A percentile compares a stretch with the other conserved stretches of the same genome.
Evolutionary conservation across 768 basidiomycete species (phyloP).

Genomic region (Amanita brunnescens): DNA sequence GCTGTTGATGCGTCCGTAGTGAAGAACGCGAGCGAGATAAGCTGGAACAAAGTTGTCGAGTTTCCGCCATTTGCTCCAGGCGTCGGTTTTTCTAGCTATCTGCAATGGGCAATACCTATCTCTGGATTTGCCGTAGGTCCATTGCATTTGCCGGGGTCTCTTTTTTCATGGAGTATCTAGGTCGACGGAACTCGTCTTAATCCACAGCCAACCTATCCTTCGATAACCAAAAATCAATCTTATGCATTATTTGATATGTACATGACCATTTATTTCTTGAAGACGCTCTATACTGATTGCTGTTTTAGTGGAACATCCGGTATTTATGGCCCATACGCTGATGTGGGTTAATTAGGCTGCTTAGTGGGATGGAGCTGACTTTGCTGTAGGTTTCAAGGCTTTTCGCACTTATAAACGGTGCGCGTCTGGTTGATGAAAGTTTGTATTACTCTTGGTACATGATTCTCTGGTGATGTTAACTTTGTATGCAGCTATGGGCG

Average conservation of each 20-base stretch:
- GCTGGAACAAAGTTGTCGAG: constrained; percentile 68
- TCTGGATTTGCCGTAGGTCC: constrained; percentile 41
- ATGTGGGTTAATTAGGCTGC: constrained; percentile 33
- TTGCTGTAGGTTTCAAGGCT: constrained; percentile 51
- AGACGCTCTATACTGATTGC: neutral
- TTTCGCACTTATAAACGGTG: constrained; percentile 48
- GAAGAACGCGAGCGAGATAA: constrained; percentile 45
- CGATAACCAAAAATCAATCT: constrained; percentile 42
- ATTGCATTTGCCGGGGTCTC: neutral
- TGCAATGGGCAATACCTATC: constrained; percentile 68
- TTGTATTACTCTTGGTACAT: constrained; percentile 12
- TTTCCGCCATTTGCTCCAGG: constrained; percentile 57
- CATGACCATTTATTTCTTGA: constrained; percentile 16
- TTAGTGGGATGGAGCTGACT: neutral
- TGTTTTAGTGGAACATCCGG: constrained; percentile 54
- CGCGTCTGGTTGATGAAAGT: constrained; percentile 63
- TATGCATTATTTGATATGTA: constrained; percentile 71
- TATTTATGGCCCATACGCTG: constrained; percentile 70
- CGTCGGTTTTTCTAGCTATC: constrained; percentile 56
- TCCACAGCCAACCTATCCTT: constrained; percentile 58
- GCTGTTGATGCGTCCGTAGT: constrained; percentile 69
- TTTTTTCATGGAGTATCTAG: constrained; percentile 19
- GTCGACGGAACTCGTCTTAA: constrained; percentile 45
- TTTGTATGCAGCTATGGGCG: constrained; percentile 24
- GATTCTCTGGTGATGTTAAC: neutral